Conservation (phyloP, 306 rosid species). For the Cucumis hystrix region DNA sequence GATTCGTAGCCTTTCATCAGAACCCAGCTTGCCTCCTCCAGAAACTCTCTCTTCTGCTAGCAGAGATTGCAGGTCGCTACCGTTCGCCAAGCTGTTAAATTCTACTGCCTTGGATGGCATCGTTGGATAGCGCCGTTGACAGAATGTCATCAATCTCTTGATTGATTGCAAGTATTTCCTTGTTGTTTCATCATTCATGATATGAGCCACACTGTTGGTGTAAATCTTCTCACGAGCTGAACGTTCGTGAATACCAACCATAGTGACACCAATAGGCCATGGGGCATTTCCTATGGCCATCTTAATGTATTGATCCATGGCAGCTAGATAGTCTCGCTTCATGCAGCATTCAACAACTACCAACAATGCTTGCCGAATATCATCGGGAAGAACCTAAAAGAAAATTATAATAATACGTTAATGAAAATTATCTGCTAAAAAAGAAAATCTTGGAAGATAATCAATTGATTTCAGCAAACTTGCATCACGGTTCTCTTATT, state of each 20-base stretch:
- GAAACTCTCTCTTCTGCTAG: constrained; percentile 64
- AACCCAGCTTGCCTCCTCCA: constrained; percentile 31
- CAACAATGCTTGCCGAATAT: constrained; percentile 74
- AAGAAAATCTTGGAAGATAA: not conserved
- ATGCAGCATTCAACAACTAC: constrained; percentile 77
- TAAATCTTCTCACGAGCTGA: constrained; percentile 98
- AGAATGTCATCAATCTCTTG: constrained; percentile 87
- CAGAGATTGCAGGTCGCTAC: constrained; percentile 93
- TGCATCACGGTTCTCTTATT: not conserved
- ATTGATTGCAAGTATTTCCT: constrained; percentile 88
- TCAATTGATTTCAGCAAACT: not conserved
- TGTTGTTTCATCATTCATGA: constrained; percentile 96
- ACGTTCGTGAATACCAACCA: constrained; percentile 99
- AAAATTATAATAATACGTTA: not conserved
- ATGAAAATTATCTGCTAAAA: not conserved
- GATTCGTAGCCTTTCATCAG: constrained; percentile 61
- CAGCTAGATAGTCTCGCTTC: constrained; percentile 93
- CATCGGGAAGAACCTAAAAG: constrained; percentile 78
- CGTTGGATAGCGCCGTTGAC: constrained; percentile 91
- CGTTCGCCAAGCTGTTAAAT: constrained; percentile 96
- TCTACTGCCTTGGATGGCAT: constrained; percentile 99
- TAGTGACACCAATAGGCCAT: constrained; percentile 99
- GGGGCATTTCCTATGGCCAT: constrained; percentile 98
- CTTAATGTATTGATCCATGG: constrained; percentile 94
- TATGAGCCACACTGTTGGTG: constrained; percentile 96